A percentile compares a stretch with the other conserved stretches of the same genome.
Evolutionary conservation across 306 rosid species (phyloP).

Genomic region (Dalbergia cochinchinensis): DNA sequence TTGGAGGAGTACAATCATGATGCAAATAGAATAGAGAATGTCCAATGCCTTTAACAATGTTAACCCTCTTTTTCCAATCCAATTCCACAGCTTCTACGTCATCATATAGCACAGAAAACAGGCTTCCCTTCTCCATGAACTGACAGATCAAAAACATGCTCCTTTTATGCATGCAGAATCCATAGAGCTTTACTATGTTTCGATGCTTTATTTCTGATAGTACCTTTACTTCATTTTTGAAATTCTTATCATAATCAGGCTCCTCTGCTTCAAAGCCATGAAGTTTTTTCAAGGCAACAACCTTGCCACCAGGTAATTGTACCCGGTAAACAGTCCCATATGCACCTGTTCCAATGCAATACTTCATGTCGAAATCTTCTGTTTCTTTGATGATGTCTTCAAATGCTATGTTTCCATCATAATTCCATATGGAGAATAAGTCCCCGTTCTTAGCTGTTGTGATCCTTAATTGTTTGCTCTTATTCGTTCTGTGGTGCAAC

Average conservation of each 20-base stretch:
- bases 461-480: neutral
- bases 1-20: slow-evolving; percentile 18
- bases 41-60: slow-evolving; percentile 12
- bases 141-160: slow-evolving; percentile 39
- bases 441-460: neutral
- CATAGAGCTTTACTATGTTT: slow-evolving; percentile 28
- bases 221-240: neutral
- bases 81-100: neutral
- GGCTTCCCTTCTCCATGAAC: slow-evolving; percentile 41
- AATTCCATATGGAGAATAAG: slow-evolving; percentile 17
- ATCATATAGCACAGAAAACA: neutral
- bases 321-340: slow-evolving; percentile 36
- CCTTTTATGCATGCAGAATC: slow-evolving; percentile 33
- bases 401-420: slow-evolving; percentile 35
- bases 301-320: slow-evolving; percentile 9
- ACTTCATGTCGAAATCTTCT: slow-evolving; percentile 7
- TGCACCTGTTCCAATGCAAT: slow-evolving; percentile 38
- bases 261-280: slow-evolving; percentile 19
- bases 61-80: slow-evolving; percentile 23
- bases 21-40: slow-evolving; percentile 39
- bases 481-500: neutral
- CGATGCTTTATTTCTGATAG: slow-evolving; percentile 20
- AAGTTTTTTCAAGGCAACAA: slow-evolving; percentile 38
- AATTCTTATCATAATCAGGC: neutral
- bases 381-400: slow-evolving; percentile 19